These are phyloP conservation scores for Penicillium alfredii DNA, from an alignment of 495 filamentous ascomycete species.

Conservation along the genomic window DNA sequence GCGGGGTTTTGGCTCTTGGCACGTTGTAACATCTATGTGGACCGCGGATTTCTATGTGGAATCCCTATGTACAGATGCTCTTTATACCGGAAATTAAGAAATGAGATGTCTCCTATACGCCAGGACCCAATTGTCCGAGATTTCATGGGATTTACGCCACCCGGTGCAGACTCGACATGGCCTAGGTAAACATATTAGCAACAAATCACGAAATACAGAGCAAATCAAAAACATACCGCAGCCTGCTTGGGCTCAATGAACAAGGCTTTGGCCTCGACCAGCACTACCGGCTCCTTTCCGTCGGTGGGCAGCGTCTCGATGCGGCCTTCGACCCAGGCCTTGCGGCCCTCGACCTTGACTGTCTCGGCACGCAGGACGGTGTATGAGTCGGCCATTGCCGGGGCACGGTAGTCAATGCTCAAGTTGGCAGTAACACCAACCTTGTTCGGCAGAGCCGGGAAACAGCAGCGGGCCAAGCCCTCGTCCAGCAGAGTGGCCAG, in stretches of 20 bases:
- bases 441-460: constrained; percentile 81
- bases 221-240: constrained; percentile 47
- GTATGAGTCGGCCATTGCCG: constrained; percentile 69
- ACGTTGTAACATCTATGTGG: not conserved
- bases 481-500: constrained; percentile 91
- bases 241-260: constrained; percentile 88
- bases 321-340: constrained; percentile 91
- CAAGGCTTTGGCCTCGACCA: constrained; percentile 75
- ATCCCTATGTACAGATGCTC: too few species aligned
- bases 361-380: constrained; percentile 76
- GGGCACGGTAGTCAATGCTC: constrained; percentile 81
- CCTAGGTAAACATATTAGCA: constrained; percentile 18
- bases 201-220: not conserved
- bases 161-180: constrained; percentile 27
- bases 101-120: too few species aligned
- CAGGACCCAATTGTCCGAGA: constrained; percentile 9
- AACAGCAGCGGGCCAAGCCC: constrained; percentile 84
- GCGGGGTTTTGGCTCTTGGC: constrained; percentile 12
- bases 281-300: constrained; percentile 55
- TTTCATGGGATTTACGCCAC: constrained; percentile 21
- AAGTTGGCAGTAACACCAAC: constrained; percentile 87
- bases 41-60: too few species aligned
- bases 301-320: constrained; percentile 74
- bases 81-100: too few species aligned
- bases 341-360: constrained; percentile 83